These are phyloP conservation scores for Aspergillus novofumigatus DNA, from an alignment of 2,329 filamentous ascomycete species.

Conservation along the genomic window DNA sequence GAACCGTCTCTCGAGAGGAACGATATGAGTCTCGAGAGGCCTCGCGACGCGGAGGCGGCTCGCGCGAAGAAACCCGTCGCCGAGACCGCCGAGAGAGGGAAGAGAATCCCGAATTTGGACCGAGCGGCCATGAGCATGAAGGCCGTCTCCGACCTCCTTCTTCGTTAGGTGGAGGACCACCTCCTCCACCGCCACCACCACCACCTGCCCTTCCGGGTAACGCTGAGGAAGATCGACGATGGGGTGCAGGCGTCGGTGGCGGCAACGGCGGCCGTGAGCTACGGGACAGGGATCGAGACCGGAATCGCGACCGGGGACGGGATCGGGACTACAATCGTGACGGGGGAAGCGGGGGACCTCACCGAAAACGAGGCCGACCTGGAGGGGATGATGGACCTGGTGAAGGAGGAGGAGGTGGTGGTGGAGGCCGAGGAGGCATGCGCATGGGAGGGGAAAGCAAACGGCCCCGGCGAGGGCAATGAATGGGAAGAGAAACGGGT, in stretches of 20 bases:
- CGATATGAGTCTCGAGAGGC: conserved; percentile 27
- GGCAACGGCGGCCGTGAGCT: conserved; percentile 27
- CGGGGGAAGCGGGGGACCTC: conserved; percentile 22
- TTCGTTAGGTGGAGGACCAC: conserved; percentile 26
- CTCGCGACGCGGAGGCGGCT: conserved; percentile 27
- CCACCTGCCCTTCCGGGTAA: conserved; percentile 22
- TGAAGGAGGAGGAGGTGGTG: conserved; percentile 14
- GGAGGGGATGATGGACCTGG: conserved; percentile 31
- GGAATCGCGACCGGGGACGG: conserved; percentile 31
- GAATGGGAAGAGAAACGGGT: conserved; percentile 8
- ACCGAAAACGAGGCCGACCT: conserved; percentile 36
- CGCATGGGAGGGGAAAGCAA: conserved; percentile 40
- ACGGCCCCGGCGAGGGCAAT: conserved; percentile 37
- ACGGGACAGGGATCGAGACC: conserved; percentile 34
- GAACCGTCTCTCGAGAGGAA: conserved; percentile 19
- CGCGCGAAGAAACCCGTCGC: conserved; percentile 33
- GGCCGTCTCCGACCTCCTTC: conserved; percentile 33
- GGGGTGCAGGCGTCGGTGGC: conserved; percentile 12
- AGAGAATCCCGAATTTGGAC: conserved; percentile 21
- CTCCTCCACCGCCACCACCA: conserved; percentile 29
- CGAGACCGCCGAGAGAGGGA: conserved; percentile 35
- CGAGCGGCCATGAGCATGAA: conserved; percentile 25
- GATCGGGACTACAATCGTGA: conserved; percentile 31
- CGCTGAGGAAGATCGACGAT: conserved; percentile 32
- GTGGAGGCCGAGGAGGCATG: conserved; percentile 29